A percentile compares a stretch with the other conserved stretches of the same genome.
Evolutionary conservation across 805 yeast genomes (phyloP).

Genomic region (Ogataea methanolica): DNA sequence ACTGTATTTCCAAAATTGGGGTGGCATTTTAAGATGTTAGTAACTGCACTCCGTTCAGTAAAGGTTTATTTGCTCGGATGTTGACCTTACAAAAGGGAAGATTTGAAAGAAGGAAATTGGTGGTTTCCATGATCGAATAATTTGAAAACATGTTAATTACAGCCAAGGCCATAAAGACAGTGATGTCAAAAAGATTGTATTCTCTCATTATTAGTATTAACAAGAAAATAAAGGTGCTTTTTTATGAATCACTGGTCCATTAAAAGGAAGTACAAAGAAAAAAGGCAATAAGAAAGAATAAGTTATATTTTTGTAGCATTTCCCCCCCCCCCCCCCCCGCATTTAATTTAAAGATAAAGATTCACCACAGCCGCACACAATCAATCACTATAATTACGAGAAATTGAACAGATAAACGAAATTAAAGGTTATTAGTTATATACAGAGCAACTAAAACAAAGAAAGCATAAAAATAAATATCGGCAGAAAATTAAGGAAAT

Average conservation of each 20-base stretch:
- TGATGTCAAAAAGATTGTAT: conserved; percentile 24
- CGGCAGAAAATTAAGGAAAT: background rate
- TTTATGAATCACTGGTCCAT: background rate
- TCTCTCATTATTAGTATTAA: conserved; percentile 25
- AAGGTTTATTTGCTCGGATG: background rate
- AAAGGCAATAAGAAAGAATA: background rate
- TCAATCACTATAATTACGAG: background rate
- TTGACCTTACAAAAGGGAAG: conserved; percentile 17
- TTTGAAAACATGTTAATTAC: conserved; percentile 22
- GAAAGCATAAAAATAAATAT: background rate
- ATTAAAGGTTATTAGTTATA: background rate
- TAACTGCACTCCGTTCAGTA: background rate
- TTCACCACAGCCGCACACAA: background rate
- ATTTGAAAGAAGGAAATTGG: conserved; percentile 16
- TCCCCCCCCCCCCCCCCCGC: no score
- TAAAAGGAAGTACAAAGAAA: background rate
- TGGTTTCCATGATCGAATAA: conserved; percentile 15
- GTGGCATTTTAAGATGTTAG: conserved; percentile 1
- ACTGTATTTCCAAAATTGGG: conserved; percentile 9
- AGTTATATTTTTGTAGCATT: background rate
- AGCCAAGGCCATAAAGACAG: conserved; percentile 21
- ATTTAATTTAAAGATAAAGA: no score
- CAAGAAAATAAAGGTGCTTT: background rate
- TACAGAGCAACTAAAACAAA: background rate
- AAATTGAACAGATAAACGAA: background rate